Evolutionary conservation across 208 protist genomes (phyloP).

Genomic region (Trypanosoma platydactyli): DNA sequence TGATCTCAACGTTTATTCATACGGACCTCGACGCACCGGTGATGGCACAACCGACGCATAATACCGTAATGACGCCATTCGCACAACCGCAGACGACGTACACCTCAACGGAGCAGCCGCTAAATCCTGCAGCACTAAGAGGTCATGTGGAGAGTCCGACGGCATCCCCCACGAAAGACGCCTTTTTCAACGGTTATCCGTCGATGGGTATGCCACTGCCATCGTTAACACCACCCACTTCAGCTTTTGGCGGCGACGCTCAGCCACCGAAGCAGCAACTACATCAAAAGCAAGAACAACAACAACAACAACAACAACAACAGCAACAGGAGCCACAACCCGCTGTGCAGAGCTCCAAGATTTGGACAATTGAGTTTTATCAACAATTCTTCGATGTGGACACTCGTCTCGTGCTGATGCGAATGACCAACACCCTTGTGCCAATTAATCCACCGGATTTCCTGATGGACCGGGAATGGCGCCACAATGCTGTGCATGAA

Average conservation of each 20-base stretch:
- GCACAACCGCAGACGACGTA: constrained; percentile 14
- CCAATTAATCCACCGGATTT: constrained; percentile 81
- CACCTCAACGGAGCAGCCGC: constrained; percentile 1
- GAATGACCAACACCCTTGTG: constrained; percentile 67
- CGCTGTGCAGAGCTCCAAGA: constrained; percentile 44
- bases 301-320: neutral
- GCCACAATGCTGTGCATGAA: constrained; percentile 26
- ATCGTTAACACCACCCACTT: too few relatives aligned
- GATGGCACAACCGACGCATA: neutral
- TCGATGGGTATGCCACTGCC: neutral
- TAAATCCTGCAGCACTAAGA: neutral
- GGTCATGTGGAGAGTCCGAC: neutral
- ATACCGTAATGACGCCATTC: constrained; percentile 2
- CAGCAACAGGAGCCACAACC: constrained; percentile 13
- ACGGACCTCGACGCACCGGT: constrained; percentile 8
- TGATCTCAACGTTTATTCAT: constrained; percentile 7
- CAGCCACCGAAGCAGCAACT: constrained; percentile 7
- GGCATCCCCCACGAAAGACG: neutral
- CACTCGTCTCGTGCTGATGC: constrained; percentile 76
- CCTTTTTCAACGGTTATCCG: constrained; percentile 1
- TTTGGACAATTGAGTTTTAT: constrained; percentile 86
- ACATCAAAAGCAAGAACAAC: neutral
- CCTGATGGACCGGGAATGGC: constrained; percentile 79
- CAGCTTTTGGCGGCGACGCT: neutral
- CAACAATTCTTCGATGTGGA: constrained; percentile 91